Evolutionary conservation across 768 basidiomycete species (phyloP).

Genomic region (Paxillus involutus): DNA sequence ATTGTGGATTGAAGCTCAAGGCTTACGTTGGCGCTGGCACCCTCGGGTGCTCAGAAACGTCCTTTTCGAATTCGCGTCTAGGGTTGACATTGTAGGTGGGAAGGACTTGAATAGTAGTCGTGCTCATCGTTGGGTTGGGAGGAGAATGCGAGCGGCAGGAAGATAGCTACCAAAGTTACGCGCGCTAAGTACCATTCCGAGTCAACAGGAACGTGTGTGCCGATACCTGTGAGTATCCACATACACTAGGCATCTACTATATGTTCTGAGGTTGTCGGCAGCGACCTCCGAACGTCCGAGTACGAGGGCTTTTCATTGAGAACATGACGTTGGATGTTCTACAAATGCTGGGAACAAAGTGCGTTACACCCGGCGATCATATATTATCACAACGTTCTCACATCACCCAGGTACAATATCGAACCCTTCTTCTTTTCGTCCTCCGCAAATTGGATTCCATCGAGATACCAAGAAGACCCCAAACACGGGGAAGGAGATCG

Average conservation of each 20-base stretch:
- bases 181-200: no score
- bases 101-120: slow-evolving; percentile 11
- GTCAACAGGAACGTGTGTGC: slow-evolving; percentile 26
- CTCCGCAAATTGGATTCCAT: slow-evolving; percentile 42
- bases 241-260: background rate
- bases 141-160: background rate
- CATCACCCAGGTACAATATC: slow-evolving; percentile 34
- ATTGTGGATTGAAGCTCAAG: slow-evolving; percentile 26
- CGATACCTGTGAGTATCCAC: slow-evolving; percentile 18
- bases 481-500: slow-evolving; percentile 33
- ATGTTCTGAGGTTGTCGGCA: slow-evolving; percentile 9
- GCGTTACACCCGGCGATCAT: background rate
- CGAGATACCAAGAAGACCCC: slow-evolving; percentile 40
- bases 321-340: slow-evolving; percentile 32
- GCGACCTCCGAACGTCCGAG: slow-evolving; percentile 23
- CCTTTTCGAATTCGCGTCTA: slow-evolving; percentile 4
- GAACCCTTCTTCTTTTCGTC: slow-evolving; percentile 47
- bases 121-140: slow-evolving; percentile 10
- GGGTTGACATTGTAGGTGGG: background rate
- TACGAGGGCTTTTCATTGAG: slow-evolving; percentile 39
- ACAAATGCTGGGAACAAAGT: slow-evolving; percentile 39
- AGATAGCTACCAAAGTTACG: no score
- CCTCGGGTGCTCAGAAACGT: slow-evolving; percentile 12
- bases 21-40: slow-evolving; percentile 29
- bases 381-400: background rate